Evolutionary conservation across 2,329 filamentous ascomycete species (phyloP), one percentile per base, ranked within the genome.

Genomic region (Stachybotrys chlorohalonatus): DNA sequence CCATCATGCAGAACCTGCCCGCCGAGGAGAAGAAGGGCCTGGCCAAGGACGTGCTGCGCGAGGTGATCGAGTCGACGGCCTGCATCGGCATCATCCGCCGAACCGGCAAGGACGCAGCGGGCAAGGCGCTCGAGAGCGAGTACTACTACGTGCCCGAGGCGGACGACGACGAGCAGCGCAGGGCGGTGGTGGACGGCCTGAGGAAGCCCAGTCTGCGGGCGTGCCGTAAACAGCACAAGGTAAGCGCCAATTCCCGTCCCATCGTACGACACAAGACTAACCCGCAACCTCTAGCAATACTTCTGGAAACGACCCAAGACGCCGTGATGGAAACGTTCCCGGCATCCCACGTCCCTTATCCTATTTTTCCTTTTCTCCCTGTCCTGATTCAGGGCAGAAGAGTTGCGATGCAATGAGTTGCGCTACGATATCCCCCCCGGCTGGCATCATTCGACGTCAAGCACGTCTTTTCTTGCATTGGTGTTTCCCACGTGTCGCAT

Each of bases 151-250:
- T 96, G 7, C 89, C 92, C 0, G 93, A 97, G 69, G 80, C 84
- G 64, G 94, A 99, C 67, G 76, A 80, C 2, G 91, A 97, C 66
- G 81, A 85, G 59, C 83, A 87, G 66, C 83, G 89, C 52, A 82
- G 90, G 53, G 88, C 91, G 24, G 90, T 96, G 13, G 90, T 92
- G 1, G 86, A 92, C 61, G 89, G 90, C 53, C 76, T 96, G 68
- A 82, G 90, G 54, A 96, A 95, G 73, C 93, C 92, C 48, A 94
- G 90, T 63, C 75, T 99, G 64, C 81, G 94, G 61, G 87, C 86
- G 66, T 96, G 94, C 67, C 83, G 94, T 65, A 97, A 96, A 75
- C 90, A 94, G 68, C 94, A 99, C 73, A 97, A 97, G 89, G 93
- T 97, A 81, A 67, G 76, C 70, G 58, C 46, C 53, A n/a, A 30